Base-by-base conservation (phyloP, 2,329 filamentous ascomycete genomes). In the Sporothrix euskadiensis region DNA sequence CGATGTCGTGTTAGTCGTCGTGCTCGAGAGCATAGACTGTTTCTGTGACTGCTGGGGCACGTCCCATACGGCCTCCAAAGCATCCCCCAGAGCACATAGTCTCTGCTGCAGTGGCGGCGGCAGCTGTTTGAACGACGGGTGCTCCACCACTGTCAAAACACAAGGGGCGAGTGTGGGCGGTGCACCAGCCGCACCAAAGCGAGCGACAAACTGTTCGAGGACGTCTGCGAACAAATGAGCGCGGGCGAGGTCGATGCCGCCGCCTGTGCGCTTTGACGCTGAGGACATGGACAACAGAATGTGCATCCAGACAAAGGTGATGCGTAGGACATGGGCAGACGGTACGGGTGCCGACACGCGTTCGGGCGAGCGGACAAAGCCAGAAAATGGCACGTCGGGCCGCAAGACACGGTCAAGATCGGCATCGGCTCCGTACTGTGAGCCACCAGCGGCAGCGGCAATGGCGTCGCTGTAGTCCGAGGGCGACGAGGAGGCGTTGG, bases 151-250 rank as follows among this genome's bases (percentile, higher is more conserved):
- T 0, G 66, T 69, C 39, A 52, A 66, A 54, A 80, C 32, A 44
- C 77, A 78, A 1, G 76, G 71, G 0, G 75, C 66, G 32, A 81
- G 71, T 32, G 79, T 77, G 0, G 80, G 75, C 1, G 80, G 79
- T 6, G 77, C 74, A 22, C 76, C 75, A 26, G 77, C 76, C 9
- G 73, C 69, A 10, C 79, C 78, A 52, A 81, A 81, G 4, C 75
- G 76, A 8, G 72, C 72, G 12, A 75, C 49, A 47, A 41, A 74
- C 32, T 71, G 57, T 16, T 75, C 73, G 30, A 74, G 65, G 0
- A 61, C 70, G 7, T 71, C 74, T n/a, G 59, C 59, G 7, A 71
- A 30, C 9, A 61, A n/a, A 12, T n/a, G 9, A 1, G 39, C 30
- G n/a, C 59, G 39, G 9, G 35, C 7, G 3, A 44, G 19, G 4